Evolutionary conservation across 2,329 filamentous ascomycete genomes (phyloP), one percentile per base, ranked within the genome.

Genomic region (Rasamsonia emersonii): DNA sequence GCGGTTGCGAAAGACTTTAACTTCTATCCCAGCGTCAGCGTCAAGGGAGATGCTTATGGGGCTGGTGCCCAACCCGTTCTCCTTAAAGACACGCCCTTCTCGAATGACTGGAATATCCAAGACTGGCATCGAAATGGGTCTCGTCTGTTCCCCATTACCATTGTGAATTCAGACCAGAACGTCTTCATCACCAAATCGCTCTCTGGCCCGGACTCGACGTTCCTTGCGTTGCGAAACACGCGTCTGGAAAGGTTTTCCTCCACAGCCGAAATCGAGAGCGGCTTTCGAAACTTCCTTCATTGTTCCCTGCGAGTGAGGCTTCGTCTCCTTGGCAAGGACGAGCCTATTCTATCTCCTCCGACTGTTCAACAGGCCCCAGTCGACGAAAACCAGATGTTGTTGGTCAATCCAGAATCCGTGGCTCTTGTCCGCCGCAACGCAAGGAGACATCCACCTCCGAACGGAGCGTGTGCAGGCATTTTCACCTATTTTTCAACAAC

Each of bases 381-480:
- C 10, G 17, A 36, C 15, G 24, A 33, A 18, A 21, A 29, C 10
- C 13, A 20, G 24, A 28, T 8, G 14, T 16, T 21, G 4, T 16
- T 16, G 4, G 17, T 11, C 14, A 11, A 26, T 26, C 26, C 16
- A 14, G 10, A 27, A 19, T 21, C 33, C 23, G 30, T 23, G 14
- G 29, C 30, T 26, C 37, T 20, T 29, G 16, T 31, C 35, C 33
- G 11, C 19, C 34, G 23, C 14, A 14, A 19, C 18, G 42, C 24
- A 30, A 16, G 24, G 8, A 29, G 32, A 11, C 28, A 26, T 5
- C 40, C 46, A 2, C 66, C 66, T n/a, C 43, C 54, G 11, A 38
- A 49, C 21, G 68, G 69, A 28, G 68, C 66, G 3, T 66, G 67
- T 4, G 64, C 65, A 1, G 68, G 68, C 3, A 63, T 71, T 43